Evolutionary conservation across 768 basidiomycete species (phyloP).

Genomic region (Pulveroboletus sp.): DNA sequence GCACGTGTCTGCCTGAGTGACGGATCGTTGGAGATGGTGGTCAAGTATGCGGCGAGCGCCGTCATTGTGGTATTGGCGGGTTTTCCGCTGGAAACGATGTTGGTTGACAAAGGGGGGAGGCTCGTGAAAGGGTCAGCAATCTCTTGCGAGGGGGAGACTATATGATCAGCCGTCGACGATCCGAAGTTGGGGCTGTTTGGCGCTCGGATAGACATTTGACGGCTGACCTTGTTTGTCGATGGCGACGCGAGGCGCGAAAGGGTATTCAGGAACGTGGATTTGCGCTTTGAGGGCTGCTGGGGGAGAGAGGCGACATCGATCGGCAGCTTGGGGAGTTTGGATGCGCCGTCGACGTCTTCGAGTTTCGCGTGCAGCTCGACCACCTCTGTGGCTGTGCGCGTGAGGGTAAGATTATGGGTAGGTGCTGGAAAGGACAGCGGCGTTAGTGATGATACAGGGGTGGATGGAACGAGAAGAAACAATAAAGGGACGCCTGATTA

Average conservation of each 20-base stretch:
- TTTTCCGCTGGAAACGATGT: conserved; percentile 18
- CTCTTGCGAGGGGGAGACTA: conserved; percentile 52
- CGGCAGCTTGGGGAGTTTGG: conserved; percentile 58
- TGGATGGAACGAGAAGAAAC: conserved; percentile 14
- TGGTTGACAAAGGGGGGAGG: conserved; percentile 32
- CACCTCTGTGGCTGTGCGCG: conserved; percentile 71
- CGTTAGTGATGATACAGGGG: conserved; percentile 26
- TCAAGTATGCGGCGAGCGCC: conserved; percentile 74
- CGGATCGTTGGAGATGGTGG: conserved; percentile 66
- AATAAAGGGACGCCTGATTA: conserved; percentile 13
- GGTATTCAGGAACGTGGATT: conserved; percentile 82
- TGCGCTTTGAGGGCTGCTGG: conserved; percentile 57
- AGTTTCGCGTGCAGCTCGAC: conserved; percentile 82
- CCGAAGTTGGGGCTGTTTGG: conserved; percentile 31
- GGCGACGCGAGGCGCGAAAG: conserved; percentile 81
- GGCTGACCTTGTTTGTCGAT: conserved; percentile 48
- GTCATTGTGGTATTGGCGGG: conserved; percentile 52
- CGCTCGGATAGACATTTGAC: conserved; percentile 37
- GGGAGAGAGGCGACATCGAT: conserved; percentile 54
- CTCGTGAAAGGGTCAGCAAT: conserved; percentile 57
- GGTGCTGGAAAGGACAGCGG: conserved; percentile 53
- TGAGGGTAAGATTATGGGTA: conserved; percentile 85
- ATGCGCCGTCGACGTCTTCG: conserved; percentile 54
- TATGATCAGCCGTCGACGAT: conserved; percentile 32
- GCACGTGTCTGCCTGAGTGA: conserved; percentile 58